Percentiles rank a stretch among this genome's conserved stretches.
Conservation (phyloP, 2,329 filamentous ascomycete genomes). For the Talaromyces sp. region DNA sequence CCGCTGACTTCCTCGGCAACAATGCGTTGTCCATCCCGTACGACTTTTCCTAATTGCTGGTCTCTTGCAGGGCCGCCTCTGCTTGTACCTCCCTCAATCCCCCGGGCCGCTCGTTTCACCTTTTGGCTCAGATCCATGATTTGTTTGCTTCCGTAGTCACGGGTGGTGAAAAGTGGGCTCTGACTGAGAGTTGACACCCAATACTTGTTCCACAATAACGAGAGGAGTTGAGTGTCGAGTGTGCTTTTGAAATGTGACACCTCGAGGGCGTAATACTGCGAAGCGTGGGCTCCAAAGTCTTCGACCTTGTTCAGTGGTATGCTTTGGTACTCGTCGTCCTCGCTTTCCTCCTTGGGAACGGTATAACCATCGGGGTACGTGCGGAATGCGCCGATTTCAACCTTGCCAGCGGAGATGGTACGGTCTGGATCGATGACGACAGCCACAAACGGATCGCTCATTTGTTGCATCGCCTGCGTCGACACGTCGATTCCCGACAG, state of each 20-base stretch:
- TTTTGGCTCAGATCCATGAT: slow-evolving; percentile 84
- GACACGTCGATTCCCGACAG: slow-evolving; percentile 90
- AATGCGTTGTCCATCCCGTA: slow-evolving; percentile 54
- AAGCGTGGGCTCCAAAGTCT: slow-evolving; percentile 90
- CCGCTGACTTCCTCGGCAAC: slow-evolving; percentile 50
- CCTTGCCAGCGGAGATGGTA: slow-evolving; percentile 88
- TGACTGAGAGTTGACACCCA: slow-evolving; percentile 89
- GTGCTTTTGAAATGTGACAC: slow-evolving; percentile 93
- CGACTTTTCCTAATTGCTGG: slow-evolving; percentile 48
- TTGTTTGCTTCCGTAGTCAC: slow-evolving; percentile 88
- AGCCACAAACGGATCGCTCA: slow-evolving; percentile 85
- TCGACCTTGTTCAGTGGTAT: slow-evolving; percentile 92
- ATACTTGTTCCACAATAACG: slow-evolving; percentile 97
- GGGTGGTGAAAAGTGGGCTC: slow-evolving; percentile 83
- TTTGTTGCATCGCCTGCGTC: slow-evolving; percentile 85
- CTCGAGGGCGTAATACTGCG: slow-evolving; percentile 84
- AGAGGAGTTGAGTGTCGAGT: slow-evolving; percentile 79
- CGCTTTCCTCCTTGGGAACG: slow-evolving; percentile 43
- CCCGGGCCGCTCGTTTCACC: slow-evolving; percentile 60
- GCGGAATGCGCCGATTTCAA: slow-evolving; percentile 94
- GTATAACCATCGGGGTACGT: slow-evolving; percentile 77
- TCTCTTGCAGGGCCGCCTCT: slow-evolving; percentile 28
- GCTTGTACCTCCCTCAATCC: slow-evolving; percentile 21
- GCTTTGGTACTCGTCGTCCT: slow-evolving; percentile 41
- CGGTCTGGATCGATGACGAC: slow-evolving; percentile 96